These are phyloP conservation scores for Pseudocercospora musae DNA, from an alignment of 2,329 filamentous ascomycete genomes.

Conservation along the genomic window DNA sequence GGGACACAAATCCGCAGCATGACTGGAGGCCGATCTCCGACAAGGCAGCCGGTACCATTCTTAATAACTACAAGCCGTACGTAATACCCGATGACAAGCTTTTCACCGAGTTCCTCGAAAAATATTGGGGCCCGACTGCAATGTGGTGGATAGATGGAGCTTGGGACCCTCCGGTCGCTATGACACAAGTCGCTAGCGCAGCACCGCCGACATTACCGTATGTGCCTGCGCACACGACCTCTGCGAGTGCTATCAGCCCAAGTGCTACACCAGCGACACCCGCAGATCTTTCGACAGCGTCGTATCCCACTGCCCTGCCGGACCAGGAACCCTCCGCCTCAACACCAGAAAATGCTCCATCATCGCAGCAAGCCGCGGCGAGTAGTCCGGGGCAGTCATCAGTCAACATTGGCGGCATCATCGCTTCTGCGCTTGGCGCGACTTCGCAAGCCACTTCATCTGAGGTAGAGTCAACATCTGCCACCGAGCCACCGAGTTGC, in stretches of 20 bases:
- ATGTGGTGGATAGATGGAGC: constrained; percentile 18
- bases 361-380: no score
- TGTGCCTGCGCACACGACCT: not conserved
- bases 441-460: not conserved
- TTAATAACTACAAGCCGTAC: constrained; percentile 26
- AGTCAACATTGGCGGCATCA: constrained; percentile 1
- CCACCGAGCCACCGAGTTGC: not conserved
- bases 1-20: constrained; percentile 7
- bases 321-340: no score
- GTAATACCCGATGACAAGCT: constrained; percentile 14
- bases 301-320: no score
- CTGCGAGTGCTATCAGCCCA: not conserved
- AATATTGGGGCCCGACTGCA: constrained; percentile 16
- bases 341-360: no score
- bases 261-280: no score
- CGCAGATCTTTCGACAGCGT: no score
- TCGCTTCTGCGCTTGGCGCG: not conserved
- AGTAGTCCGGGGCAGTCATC: not conserved
- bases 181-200: constrained; percentile 9
- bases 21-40: constrained; percentile 1
- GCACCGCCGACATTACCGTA: constrained; percentile 5
- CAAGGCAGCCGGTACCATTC: constrained; percentile 15
- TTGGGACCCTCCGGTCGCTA: constrained; percentile 23
- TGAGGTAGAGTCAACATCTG: not conserved
- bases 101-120: constrained; percentile 3